Base-by-base conservation (phyloP, 306 rosid genomes). In the Cicer yamashitae region DNA sequence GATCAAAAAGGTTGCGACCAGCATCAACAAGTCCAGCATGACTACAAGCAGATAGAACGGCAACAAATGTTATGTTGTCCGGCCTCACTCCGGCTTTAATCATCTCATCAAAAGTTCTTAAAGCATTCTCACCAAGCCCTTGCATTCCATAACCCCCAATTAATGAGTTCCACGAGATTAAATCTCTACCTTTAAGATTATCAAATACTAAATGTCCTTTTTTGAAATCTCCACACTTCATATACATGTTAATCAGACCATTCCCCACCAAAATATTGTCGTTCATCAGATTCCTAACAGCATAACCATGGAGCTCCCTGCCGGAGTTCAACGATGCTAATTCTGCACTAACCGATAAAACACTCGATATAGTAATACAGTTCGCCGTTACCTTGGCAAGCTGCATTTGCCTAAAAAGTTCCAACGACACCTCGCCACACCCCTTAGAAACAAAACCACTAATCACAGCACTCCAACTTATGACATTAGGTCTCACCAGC, bases 401-500 rank as follows among this genome's bases (percentile, higher is more conserved):
- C 82, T 91, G 98, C 98, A 93, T 93, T 83, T 43, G 75, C 54
- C 94, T 87, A 70, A 93, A 93, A 62, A 91, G 82, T 77, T 87
- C 88, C 57, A 91, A 76, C 11, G 96, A 84, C 80, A 85, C 83
- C 82, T 84, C 89, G 15, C 84, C 75, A 51, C 61, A 78, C 66
- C 96, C 90, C 8, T 73, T 71, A 17, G 84, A 82, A 66, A 92
- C 86, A 87, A 87, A 88, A 53, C 92, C 91, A 79, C 81, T 70
- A 18, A 93, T 91, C 61, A 88, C 83, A 20, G 96, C 87, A 71
- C 93, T 88, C 97, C 96, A 93, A 87, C 90, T 93, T 84, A 91
- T 73, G 59, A 93, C 89, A 81, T 89, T 89, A 22, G 98, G 93
- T 50, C 84, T 88, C 78, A 83, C 57, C 8, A 5, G 5, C 10